Percentiles rank a stretch among this genome's conserved stretches.
Conservation (phyloP, 23 red algal species). For the Pyropia haitanensis region DNA sequence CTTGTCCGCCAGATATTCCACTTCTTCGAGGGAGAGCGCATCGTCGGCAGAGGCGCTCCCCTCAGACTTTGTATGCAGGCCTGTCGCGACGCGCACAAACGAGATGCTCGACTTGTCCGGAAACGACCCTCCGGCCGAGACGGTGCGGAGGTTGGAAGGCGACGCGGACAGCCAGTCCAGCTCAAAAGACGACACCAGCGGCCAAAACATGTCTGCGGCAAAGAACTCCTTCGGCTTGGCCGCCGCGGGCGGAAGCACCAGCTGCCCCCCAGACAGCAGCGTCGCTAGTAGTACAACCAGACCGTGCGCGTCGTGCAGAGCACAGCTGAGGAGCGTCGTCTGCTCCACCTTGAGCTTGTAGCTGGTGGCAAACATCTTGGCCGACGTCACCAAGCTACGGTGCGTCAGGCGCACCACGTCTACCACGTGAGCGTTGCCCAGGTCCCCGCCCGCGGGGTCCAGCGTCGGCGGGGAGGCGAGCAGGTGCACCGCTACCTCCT, state of each 20-base stretch:
- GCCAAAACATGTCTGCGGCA: slow-evolving; percentile 8
- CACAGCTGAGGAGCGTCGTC: slow-evolving; percentile 39
- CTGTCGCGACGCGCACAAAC: slow-evolving; percentile 32
- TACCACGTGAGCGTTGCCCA: not conserved
- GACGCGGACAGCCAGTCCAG: slow-evolving; percentile 51
- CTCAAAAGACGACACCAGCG: slow-evolving; percentile 10
- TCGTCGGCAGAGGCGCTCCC: no score
- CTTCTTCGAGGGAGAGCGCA: no score
- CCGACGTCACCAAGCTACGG: slow-evolving; percentile 29
- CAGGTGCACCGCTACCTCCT: slow-evolving; percentile 1
- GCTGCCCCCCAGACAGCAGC: slow-evolving; percentile 44
- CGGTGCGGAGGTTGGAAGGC: slow-evolving; percentile 27
- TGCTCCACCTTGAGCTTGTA: slow-evolving; percentile 42
- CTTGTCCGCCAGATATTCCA: not conserved
- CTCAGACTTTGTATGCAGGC: slow-evolving; percentile 1
- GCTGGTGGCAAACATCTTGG: slow-evolving; percentile 44
- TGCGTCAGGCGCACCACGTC: slow-evolving; percentile 51
- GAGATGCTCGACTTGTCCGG: slow-evolving; percentile 10
- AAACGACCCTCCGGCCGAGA: slow-evolving; percentile 14
- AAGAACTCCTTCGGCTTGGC: no score
- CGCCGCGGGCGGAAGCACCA: slow-evolving; percentile 16
- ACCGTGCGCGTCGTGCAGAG: slow-evolving; percentile 51
- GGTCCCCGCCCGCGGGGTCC: not conserved
- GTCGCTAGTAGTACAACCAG: slow-evolving; percentile 52
- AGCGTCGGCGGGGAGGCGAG: not conserved